Base-by-base conservation (phyloP, 169 alveolate species). In the Plasmodium berghei region DNA sequence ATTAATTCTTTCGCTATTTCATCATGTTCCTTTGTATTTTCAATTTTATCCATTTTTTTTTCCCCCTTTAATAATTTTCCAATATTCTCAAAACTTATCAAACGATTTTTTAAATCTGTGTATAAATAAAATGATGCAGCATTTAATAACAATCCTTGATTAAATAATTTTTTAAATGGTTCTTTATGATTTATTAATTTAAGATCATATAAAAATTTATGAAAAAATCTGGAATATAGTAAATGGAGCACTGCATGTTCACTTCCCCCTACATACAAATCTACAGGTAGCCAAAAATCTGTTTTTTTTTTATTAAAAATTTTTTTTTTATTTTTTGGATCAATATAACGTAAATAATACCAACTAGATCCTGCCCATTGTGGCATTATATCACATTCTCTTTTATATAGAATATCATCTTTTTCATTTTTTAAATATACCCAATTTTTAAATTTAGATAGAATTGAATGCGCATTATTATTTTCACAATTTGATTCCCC, bases 361-460 rank as follows among this genome's bases (percentile, higher is more conserved):
- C 98, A 97, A 46, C 97, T 89, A 52, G 97, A 93, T 18, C 98
- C 99, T 5, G 98, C 99, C 97, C 98, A 97, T 75, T 97, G 98
- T 16, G 98, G 99, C 95, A 97, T 96, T 34, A 98, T 97, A 34
- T 95, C 97, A 48, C 92, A 64, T 69, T 96, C 98, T 61, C 97
- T 72, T 90, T 87, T 67, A 9, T 92, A 89, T 6, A 52, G 48
- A 3, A 48, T 45, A 34, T 34, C 8, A 34, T 34, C 8, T 10
- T 89, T 88, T 69, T 61, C 55, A 93, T 90, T 66, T 56, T 64
- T 46, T 93, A 90, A 54, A 93, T 86, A 22, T 58, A 73, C 62
- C 92, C 89, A 70, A 48, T 88, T 28, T 59, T 66, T 69, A 87
- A 93, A 48, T 59, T 73, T 67, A 9, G 90, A 83, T 6, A 83